These are phyloP conservation scores for Anthoceros angustus DNA, from an alignment of 225 moss, liverwort and hornwort species.

Conservation along the genomic window DNA sequence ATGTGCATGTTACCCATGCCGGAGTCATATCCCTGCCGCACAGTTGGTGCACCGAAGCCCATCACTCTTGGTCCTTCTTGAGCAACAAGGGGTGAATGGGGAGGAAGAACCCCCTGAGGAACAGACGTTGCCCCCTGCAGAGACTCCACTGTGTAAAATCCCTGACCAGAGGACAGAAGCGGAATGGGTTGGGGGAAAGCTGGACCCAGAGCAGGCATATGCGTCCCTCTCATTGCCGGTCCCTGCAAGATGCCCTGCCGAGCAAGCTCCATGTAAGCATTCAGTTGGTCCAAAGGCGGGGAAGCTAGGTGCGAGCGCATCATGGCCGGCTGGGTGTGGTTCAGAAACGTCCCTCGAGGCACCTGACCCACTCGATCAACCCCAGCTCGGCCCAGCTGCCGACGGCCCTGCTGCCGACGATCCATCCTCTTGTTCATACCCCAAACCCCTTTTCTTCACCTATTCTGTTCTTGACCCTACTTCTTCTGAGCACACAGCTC, in stretches of 20 bases:
- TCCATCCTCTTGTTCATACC: constrained; percentile 3
- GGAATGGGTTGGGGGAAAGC: neutral
- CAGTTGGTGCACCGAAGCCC: neutral
- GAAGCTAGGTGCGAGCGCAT: neutral
- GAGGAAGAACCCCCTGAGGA: neutral
- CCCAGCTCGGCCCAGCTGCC: neutral
- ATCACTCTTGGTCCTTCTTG: neutral
- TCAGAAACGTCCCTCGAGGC: constrained; percentile 2
- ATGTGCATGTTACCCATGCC: constrained; percentile 5
- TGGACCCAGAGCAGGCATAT: neutral
- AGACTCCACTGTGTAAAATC: constrained; percentile 5
- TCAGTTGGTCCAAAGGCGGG: neutral
- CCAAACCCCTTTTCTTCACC: neutral
- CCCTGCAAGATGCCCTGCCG: neutral
- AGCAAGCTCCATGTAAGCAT: constrained; percentile 2
- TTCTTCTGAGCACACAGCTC: too few species aligned
- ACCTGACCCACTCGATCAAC: neutral
- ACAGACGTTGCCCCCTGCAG: constrained; percentile 1
- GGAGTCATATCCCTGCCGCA: constrained; percentile 3
- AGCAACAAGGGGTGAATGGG: neutral
- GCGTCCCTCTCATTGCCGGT: neutral
- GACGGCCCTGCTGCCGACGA: constrained; percentile 5
- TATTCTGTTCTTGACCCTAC: too few species aligned
- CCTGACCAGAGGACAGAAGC: neutral
- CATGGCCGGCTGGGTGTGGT: neutral